Evolutionary conservation across 192 early-diverging fungal genomes (phyloP).

Genomic region (Backusella luteola): DNA sequence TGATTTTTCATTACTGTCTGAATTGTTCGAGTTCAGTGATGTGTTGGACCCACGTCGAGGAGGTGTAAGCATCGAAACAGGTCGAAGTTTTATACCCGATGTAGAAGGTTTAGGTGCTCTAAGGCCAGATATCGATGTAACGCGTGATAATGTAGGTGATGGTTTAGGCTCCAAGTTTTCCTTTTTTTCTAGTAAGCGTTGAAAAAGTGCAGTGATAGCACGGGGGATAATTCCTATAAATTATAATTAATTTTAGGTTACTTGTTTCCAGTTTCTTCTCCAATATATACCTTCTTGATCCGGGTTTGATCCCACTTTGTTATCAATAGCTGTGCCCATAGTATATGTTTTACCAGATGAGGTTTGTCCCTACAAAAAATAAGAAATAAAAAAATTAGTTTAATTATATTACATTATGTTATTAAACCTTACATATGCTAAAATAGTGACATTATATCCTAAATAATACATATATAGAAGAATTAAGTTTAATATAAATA

Average conservation of each 20-base stretch:
- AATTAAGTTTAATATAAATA: slow-evolving; percentile 8
- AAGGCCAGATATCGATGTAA: slow-evolving; percentile 10
- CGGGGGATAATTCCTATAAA: slow-evolving; percentile 64
- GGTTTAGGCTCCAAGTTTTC: not conserved
- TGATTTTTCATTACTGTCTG: slow-evolving; percentile 6
- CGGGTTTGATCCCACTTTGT: slow-evolving; percentile 9
- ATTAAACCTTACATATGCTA: slow-evolving; percentile 71
- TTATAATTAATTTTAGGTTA: not conserved
- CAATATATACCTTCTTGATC: slow-evolving; percentile 34
- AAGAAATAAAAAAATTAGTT: not conserved
- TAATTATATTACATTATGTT: not conserved
- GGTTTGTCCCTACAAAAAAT: slow-evolving; percentile 64
- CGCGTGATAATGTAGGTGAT: not conserved
- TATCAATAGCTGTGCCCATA: slow-evolving; percentile 75
- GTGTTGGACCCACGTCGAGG: slow-evolving; percentile 5
- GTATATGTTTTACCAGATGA: slow-evolving; percentile 95
- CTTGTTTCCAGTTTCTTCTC: not conserved
- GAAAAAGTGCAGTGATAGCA: slow-evolving; percentile 62
- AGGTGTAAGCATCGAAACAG: slow-evolving; percentile 8
- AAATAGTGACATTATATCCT: slow-evolving; percentile 93
- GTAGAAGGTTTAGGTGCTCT: slow-evolving; percentile 3
- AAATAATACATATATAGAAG: slow-evolving; percentile 27
- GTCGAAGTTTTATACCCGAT: slow-evolving; percentile 14
- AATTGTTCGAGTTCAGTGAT: not conserved
- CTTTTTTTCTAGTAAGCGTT: slow-evolving; percentile 24